A percentile compares a stretch with the other conserved stretches of the same genome.
Conservation (phyloP, 129 eudicot species). For the Centrapalus pauciflorus region DNA sequence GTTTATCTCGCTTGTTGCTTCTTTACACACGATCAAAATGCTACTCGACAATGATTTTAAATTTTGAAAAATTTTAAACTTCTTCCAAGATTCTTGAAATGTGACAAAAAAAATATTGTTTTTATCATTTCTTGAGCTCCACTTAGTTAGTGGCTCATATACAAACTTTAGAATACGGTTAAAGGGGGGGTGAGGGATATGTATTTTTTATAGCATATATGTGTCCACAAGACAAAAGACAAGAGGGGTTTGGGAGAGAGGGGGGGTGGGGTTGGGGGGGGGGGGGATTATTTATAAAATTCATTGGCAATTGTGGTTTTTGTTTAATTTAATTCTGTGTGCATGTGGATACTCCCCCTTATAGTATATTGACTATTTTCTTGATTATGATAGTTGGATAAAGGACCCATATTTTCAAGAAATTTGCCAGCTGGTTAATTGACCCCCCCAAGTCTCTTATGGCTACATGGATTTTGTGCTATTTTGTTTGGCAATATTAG, state of each 20-base stretch:
- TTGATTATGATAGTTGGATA: slow-evolving; percentile 33
- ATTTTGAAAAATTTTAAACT: not conserved
- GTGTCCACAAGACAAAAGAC: slow-evolving; percentile 12
- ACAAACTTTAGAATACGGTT: slow-evolving; percentile 10
- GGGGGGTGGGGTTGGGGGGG: not conserved
- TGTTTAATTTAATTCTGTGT: slow-evolving; percentile 16
- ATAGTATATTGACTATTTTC: slow-evolving; percentile 19
- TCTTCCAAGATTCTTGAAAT: not conserved
- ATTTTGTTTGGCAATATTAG: slow-evolving; percentile 28
- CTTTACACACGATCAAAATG: not conserved
- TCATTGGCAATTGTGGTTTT: not conserved
- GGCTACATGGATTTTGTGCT: slow-evolving; percentile 28
- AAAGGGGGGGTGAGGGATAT: slow-evolving; percentile 17
- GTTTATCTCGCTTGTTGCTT: not conserved
- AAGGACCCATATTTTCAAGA: slow-evolving; percentile 28
- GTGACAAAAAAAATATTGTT: not conserved
- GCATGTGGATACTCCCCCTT: slow-evolving; percentile 28
- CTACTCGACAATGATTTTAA: not conserved
- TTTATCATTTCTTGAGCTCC: slow-evolving; percentile 4
- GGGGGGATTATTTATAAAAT: slow-evolving; percentile 13
- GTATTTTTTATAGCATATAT: slow-evolving; percentile 1
- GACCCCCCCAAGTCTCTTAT: slow-evolving; percentile 26
- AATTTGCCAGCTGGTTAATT: slow-evolving; percentile 32
- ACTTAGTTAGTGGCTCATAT: slow-evolving; percentile 22
- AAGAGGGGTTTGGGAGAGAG: not conserved